A percentile compares a stretch with the other conserved stretches of the same genome.
These are phyloP conservation scores for Linum usitatissimum DNA, from an alignment of 345 rosid species.

Conservation along the genomic window DNA sequence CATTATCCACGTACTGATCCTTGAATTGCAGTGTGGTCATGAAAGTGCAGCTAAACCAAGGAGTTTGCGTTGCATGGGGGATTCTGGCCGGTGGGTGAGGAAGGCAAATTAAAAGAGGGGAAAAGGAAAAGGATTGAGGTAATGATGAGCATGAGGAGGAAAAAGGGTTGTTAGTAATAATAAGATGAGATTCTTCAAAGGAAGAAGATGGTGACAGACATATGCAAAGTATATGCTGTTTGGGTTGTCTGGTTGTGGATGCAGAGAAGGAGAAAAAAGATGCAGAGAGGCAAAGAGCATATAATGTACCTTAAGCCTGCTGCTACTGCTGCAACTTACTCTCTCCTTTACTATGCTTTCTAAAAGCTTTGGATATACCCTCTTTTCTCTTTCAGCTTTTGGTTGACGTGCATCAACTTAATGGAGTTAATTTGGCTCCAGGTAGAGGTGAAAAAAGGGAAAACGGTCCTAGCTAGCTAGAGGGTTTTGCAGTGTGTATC, in stretches of 20 bases:
- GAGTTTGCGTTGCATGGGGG: neutral
- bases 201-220: neutral
- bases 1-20: too few species aligned
- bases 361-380: neutral
- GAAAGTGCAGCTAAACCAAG: too few species aligned
- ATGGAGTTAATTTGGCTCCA: too few species aligned
- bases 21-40: too few species aligned
- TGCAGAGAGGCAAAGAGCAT: neutral
- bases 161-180: neutral
- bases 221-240: neutral
- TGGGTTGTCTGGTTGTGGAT: slow-evolving; percentile 5
- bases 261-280: neutral
- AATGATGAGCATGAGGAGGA: neutral
- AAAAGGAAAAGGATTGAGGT: neutral
- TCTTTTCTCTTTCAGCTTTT: neutral
- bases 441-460: too few species aligned
- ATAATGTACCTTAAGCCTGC: neutral
- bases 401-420: too few species aligned
- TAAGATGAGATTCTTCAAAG: neutral
- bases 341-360: neutral
- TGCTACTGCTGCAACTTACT: neutral
- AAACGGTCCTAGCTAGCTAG: too few species aligned
- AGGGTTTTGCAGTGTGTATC: too few species aligned
- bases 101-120: neutral
- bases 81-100: neutral